These are phyloP conservation scores for Fonsecaea pugnacius DNA, from an alignment of 2,329 filamentous ascomycete genomes.

Conservation along the genomic window DNA sequence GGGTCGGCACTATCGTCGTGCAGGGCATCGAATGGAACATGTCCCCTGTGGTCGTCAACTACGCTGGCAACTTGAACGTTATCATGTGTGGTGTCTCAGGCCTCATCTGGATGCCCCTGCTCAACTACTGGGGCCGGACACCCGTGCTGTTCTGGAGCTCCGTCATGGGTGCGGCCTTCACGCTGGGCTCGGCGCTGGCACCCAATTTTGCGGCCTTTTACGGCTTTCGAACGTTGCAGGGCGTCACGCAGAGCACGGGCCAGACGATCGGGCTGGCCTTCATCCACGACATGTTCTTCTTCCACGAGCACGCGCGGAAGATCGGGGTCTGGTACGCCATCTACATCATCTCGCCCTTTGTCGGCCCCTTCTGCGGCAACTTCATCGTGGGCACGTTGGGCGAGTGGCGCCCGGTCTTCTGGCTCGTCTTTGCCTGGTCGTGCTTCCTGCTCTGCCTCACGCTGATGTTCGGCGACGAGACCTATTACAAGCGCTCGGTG, in stretches of 20 bases:
- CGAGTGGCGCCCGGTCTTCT: conserved; percentile 44
- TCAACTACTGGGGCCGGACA: conserved; percentile 50
- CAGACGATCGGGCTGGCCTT: conserved; percentile 49
- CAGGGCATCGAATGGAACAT: conserved; percentile 46
- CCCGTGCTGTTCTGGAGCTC: conserved; percentile 48
- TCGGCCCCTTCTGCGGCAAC: conserved; percentile 37
- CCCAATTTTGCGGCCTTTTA: conserved; percentile 45
- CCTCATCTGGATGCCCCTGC: conserved; percentile 45
- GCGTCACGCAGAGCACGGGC: conserved; percentile 48
- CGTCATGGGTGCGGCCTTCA: conserved; percentile 43
- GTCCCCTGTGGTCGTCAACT: conserved; percentile 44
- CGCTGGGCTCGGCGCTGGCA: conserved; percentile 44
- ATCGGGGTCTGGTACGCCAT: conserved; percentile 47
- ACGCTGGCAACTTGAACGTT: conserved; percentile 39
- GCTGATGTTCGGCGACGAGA: conserved; percentile 45
- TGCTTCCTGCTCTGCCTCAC: conserved; percentile 39
- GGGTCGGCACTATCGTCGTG: conserved; percentile 43
- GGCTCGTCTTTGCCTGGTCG: conserved; percentile 40
- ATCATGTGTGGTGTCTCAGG: conserved; percentile 43
- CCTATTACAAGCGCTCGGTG: conserved; percentile 43
- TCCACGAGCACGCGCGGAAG: conserved; percentile 46
- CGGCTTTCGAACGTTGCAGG: conserved; percentile 49
- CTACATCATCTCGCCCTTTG: conserved; percentile 40
- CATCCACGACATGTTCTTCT: conserved; percentile 49
- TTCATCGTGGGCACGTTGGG: conserved; percentile 44